Conservation (phyloP, 768 basidiomycete species). For the Kwoniella sp. region DNA sequence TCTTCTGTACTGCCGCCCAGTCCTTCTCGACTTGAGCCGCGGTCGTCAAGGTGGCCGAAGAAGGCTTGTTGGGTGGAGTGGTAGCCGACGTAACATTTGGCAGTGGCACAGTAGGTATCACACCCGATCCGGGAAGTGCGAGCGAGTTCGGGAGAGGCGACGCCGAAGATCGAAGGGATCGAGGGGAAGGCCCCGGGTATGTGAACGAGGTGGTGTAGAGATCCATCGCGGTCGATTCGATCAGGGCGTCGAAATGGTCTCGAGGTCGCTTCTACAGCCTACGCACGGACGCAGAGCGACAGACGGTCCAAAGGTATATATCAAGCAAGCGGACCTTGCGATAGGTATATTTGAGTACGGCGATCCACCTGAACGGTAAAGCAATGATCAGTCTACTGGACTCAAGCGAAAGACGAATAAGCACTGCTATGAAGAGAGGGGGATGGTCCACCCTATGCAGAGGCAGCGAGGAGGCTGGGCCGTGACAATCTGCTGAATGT, state of each 20-base stretch:
- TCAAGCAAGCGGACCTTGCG: no score
- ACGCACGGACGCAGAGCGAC: no score
- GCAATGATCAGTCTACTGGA: no score
- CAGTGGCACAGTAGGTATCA: constrained; percentile 11
- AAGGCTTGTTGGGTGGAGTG: constrained; percentile 11
- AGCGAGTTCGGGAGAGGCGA: constrained; percentile 22
- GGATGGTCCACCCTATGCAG: no score
- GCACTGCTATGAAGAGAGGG: no score
- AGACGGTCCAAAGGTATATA: no score
- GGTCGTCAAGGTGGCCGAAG: constrained; percentile 9
- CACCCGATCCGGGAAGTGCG: constrained; percentile 17
- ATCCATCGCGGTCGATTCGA: constrained; percentile 60
- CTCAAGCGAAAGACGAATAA: no score
- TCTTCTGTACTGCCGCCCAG: constrained; percentile 70
- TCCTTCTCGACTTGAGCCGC: constrained; percentile 53
- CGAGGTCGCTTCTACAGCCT: no score
- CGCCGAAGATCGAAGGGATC: constrained; percentile 44
- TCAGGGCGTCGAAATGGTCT: neutral
- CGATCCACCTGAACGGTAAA: no score
- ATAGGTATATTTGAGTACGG: no score
- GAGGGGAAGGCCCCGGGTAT: constrained; percentile 71
- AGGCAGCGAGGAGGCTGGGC: no score
- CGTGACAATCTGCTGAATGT: no score
- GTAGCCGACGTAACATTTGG: constrained; percentile 26
- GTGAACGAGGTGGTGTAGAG: constrained; percentile 93